Base-by-base conservation (phyloP, 768 basidiomycete genomes). In the Tricholoma bakamatsutake region DNA sequence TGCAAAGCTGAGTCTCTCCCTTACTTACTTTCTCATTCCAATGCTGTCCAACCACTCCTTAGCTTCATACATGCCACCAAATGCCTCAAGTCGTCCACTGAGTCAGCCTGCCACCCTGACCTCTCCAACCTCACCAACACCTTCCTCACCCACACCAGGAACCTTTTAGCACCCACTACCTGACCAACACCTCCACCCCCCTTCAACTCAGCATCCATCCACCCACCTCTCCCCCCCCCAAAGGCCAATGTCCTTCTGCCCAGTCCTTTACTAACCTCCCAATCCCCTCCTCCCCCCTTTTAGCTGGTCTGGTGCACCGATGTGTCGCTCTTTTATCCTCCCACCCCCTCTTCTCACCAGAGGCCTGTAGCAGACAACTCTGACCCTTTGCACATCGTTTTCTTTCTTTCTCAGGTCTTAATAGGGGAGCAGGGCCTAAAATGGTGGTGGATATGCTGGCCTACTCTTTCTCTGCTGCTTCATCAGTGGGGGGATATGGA, bases 1-100 rank as follows among this genome's bases (percentile, higher is more conserved):
- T 5, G 49, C 12, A 54, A 58, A 58, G 57, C 57, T 58, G 57
- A 58, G 57, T 54, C 42, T 7, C 30, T 58, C 18, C 30, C 50
- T 1, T 39, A 17, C 17, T 12, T 55, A 15, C 17, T 58, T 1
- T 51, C 53, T 10, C 17, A 33, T 28, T 40, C 47, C 18, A 12
- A 39, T 13, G 53, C 57, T 21, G 43, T 52, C 4, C 37, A 27
- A 21, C 30, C 42, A 13, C 57, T 58, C 7, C n/a, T 55, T 35
- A 54, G 50, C 11, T 58, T 28, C 53, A 58, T 58, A 21, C 48
- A 47, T 8, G 53, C 46, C 3, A 54, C 57, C 0, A 58, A 58
- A 46, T 30, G 39, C 51, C 48, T 52, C 33, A 52, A 56, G 35
- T 35, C 33, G 11, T 24, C 42, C n/a, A 15, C 4, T 5, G 5